phyloP scores from a whole-genome alignment of 176 grass and related monocot genomes.

The Triticum turgidum region DNA sequence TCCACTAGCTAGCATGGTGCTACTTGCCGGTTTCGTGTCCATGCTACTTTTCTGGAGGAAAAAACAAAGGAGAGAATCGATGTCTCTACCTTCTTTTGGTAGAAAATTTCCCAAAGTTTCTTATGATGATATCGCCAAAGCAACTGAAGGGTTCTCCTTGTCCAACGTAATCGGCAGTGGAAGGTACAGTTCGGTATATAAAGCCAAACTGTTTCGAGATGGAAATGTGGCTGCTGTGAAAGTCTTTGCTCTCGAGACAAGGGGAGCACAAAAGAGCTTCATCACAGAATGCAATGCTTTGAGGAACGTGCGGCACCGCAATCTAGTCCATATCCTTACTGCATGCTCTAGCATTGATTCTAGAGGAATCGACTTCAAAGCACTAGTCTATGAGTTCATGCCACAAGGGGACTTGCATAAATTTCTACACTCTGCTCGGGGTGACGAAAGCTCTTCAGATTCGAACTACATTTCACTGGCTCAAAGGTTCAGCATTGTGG shows the following conservation, averaged over 20 bases:
- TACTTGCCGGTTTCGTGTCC: background rate
- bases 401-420: no score
- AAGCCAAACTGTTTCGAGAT: background rate
- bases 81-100: background rate
- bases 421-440: no score
- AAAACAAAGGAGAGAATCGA: background rate
- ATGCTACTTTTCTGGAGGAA: background rate
- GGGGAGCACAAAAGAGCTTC: no score
- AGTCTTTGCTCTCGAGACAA: background rate
- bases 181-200: constrained; percentile 2
- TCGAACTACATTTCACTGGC: background rate
- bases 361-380: no score
- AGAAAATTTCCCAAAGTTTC: background rate
- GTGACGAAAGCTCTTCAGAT: background rate
- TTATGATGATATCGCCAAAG: background rate
- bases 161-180: background rate
- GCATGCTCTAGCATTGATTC: no score
- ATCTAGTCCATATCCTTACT: no score
- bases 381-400: no score
- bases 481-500: constrained; percentile 12
- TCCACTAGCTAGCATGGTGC: background rate
- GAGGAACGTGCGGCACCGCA: no score
- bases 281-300: no score
- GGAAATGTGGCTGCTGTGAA: background rate
- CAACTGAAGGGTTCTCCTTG: background rate